Evolutionary conservation across 257 asterid species (phyloP).

Genomic region (Capsicum chinense): DNA sequence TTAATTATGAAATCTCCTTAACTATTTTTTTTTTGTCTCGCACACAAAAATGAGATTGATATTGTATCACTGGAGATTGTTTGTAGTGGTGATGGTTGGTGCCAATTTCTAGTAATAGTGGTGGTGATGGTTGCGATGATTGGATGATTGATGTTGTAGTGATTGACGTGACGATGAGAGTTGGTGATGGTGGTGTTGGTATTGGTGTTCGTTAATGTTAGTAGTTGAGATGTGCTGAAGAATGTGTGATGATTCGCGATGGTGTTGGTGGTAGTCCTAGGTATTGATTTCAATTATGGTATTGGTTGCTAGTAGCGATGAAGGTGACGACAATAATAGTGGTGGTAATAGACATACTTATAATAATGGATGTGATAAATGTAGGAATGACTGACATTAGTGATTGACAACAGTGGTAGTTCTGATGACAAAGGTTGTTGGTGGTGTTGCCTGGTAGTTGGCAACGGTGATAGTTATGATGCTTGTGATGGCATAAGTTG

Average conservation of each 20-base stretch:
- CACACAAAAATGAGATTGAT: too few relatives aligned
- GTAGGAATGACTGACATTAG: background rate
- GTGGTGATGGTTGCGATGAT: background rate
- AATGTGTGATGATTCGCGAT: background rate
- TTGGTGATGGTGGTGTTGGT: accelerated
- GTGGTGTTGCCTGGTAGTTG: background rate
- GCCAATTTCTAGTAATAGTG: background rate
- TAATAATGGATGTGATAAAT: background rate
- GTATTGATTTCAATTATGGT: background rate
- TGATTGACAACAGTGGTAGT: too few relatives aligned
- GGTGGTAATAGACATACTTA: background rate
- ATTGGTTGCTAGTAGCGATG: background rate
- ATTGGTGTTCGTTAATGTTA: background rate
- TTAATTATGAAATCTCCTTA: too few relatives aligned
- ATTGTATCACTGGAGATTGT: too few relatives aligned
- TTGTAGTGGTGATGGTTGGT: background rate
- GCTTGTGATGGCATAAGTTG: background rate
- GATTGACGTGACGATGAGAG: accelerated
- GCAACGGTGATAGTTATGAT: background rate
- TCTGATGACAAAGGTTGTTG: too few relatives aligned
- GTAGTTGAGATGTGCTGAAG: background rate
- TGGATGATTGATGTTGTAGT: background rate
- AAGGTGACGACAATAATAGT: background rate
- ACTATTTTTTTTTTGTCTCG: too few relatives aligned
- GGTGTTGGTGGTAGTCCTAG: background rate